A percentile compares a stretch with the other conserved stretches of the same genome.
Conservation (phyloP, 73 alveolate species). For the Symbiodinium natans region DNA sequence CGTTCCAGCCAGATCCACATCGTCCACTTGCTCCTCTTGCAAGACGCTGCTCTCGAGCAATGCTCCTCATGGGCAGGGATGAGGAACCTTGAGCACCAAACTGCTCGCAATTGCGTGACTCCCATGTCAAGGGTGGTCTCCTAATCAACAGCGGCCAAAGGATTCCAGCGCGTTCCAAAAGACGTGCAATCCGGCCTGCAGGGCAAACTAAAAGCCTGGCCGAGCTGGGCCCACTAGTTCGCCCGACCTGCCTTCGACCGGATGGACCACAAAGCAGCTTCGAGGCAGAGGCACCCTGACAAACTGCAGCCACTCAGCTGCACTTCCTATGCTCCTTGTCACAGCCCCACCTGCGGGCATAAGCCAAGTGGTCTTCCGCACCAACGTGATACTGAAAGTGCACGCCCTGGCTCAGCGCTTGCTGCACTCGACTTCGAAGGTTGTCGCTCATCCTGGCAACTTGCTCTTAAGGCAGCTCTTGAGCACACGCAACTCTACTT, state of each 20-base stretch:
- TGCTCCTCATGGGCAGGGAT: not conserved
- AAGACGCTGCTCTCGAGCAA: slow-evolving; percentile 59
- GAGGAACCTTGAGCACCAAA: not conserved
- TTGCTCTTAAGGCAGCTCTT: not conserved
- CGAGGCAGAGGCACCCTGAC: slow-evolving; percentile 61
- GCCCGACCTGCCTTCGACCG: slow-evolving; percentile 37
- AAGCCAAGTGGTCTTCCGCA: slow-evolving; percentile 72
- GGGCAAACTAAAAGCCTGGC: not conserved
- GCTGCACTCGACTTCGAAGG: slow-evolving; percentile 36
- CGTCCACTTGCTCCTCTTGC: slow-evolving; percentile 27
- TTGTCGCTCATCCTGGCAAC: slow-evolving; percentile 56
- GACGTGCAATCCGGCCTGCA: slow-evolving; percentile 91
- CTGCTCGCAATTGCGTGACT: not conserved
- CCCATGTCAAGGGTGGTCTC: not conserved
- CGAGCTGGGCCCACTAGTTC: not conserved
- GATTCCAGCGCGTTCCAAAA: slow-evolving; percentile 65
- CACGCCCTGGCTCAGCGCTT: slow-evolving; percentile 37
- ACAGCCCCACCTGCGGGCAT: slow-evolving; percentile 44
- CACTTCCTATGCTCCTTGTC: too few species aligned
- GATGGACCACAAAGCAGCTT: slow-evolving; percentile 62
- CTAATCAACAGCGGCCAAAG: slow-evolving; percentile 87
- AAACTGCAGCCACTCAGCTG: too few species aligned
- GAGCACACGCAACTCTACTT: not conserved
- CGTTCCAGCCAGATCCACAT: not conserved
- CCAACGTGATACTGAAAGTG: slow-evolving; percentile 81